Conservation (phyloP, 1,284 basidiomycete species). For the Pseudozyma hubeiensis region DNA sequence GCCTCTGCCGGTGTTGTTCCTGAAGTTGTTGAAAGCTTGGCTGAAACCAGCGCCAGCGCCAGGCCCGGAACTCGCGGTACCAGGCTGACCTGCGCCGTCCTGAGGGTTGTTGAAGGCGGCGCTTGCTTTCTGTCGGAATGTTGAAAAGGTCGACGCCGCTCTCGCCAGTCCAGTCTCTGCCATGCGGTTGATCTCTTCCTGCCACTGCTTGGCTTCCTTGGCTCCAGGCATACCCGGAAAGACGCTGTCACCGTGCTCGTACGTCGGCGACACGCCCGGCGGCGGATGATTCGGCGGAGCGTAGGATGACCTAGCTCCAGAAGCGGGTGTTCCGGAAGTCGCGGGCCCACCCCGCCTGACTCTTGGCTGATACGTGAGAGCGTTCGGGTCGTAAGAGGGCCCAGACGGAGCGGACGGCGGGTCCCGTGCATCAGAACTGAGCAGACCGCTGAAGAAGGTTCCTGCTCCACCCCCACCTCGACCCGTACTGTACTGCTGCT, state of each 20-base stretch:
- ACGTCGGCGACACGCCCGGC: slow-evolving; percentile 10
- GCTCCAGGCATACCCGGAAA: slow-evolving; percentile 55
- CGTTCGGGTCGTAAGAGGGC: slow-evolving; percentile 54
- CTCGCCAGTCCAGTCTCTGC: slow-evolving; percentile 54
- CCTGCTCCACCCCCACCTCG: slow-evolving; percentile 44
- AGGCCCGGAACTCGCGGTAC: not conserved
- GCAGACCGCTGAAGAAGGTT: slow-evolving; percentile 39
- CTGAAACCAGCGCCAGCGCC: slow-evolving; percentile 25
- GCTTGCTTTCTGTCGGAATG: slow-evolving; percentile 51
- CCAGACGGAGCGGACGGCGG: slow-evolving; percentile 4
- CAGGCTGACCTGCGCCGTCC: slow-evolving; percentile 15
- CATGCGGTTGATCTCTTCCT: slow-evolving; percentile 59
- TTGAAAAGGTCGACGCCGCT: slow-evolving; percentile 58
- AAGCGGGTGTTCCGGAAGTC: not conserved
- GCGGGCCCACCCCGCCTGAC: slow-evolving; percentile 24
- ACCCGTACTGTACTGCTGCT: slow-evolving; percentile 21
- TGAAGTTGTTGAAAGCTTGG: slow-evolving; percentile 36
- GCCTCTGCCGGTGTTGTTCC: slow-evolving; percentile 15
- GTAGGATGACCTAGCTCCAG: slow-evolving; percentile 19
- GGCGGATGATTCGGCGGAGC: slow-evolving; percentile 15
- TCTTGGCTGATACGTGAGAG: slow-evolving; percentile 57
- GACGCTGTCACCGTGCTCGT: slow-evolving; percentile 35
- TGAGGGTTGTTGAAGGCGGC: slow-evolving; percentile 41
- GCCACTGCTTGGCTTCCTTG: slow-evolving; percentile 60
- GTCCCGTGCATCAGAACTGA: slow-evolving; percentile 24